These are phyloP conservation scores for Zygotorulaspora sp. DNA, from an alignment of 805 yeast genomes.

Conservation along the genomic window DNA sequence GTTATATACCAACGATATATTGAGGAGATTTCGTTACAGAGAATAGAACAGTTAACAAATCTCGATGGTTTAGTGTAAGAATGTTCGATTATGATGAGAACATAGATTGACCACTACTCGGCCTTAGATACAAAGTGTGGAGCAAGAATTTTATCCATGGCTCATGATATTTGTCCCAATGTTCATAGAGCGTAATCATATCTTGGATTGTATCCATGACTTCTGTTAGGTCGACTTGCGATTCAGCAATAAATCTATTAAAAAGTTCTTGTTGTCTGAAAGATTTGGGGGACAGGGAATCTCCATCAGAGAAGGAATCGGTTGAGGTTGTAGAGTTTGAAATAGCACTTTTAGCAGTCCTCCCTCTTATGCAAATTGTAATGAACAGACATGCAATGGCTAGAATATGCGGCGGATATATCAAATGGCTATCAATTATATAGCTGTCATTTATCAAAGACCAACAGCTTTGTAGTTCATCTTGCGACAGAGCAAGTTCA, in stretches of 20 bases:
- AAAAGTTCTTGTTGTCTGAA: constrained; percentile 20
- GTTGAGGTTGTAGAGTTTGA: constrained; percentile 7
- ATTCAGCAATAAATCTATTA: constrained; percentile 56
- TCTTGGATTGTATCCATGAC: constrained; percentile 83
- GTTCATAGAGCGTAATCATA: constrained; percentile 70
- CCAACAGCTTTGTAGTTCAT: constrained; percentile 84
- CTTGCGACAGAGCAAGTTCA: constrained; percentile 41
- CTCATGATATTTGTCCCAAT: constrained; percentile 86
- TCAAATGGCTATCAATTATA: constrained; percentile 76
- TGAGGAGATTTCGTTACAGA: too few species aligned
- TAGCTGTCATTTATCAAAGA: constrained; percentile 84
- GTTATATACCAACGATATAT: too few species aligned
- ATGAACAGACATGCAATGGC: constrained; percentile 80
- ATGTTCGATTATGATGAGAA: background rate
- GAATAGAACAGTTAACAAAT: too few species aligned
- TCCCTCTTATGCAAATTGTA: constrained; percentile 43
- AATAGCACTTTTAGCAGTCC: constrained; percentile 43
- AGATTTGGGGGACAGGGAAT: constrained; percentile 6
- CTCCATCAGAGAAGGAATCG: constrained; percentile 6
- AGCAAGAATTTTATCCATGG: constrained; percentile 42
- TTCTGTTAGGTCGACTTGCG: constrained; percentile 72
- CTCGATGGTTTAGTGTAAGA: too few species aligned
- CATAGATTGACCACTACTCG: background rate
- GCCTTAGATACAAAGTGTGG: constrained; percentile 31
- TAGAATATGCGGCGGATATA: constrained; percentile 85